Base-by-base conservation (phyloP, 176 grass and related monocot species). In the Melocanna baccifera region DNA sequence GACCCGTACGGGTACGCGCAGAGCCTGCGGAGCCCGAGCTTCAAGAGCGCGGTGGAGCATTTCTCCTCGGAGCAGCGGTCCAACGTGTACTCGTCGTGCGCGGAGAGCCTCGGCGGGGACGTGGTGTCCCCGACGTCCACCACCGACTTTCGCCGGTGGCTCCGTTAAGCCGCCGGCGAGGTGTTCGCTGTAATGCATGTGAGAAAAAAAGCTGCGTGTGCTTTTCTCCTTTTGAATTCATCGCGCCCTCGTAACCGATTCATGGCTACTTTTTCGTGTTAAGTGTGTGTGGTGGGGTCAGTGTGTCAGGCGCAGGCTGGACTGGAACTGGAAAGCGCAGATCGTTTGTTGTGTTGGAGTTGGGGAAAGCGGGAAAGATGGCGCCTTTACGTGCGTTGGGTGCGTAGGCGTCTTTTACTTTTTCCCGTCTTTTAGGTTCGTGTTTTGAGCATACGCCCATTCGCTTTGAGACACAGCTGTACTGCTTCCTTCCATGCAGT, bases 11-110 rank as follows among this genome's bases (percentile, higher is more conserved):
- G 73, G 41, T 88, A 90, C 75, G 90, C 95, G 69, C 80, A 88
- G 82, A 90, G 45, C 77, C 83, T 98, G 56, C 86, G 96, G 12
- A 95, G 93, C 82, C 96, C 96, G 16, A 98, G 96, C 86, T 95
- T 98, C 75, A 98, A 98, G 89, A 95, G 93, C 81, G 93, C 90
- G 23, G 83, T 89, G 52, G 96, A 91, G 19, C 72, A 89, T 37
- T 93, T 91, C 85, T 90, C 90, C 11, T 87, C 89, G 3, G 96
- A 98, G 81, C 89, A 88, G 80, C 76, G 93, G 20, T 98, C 96
- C 3, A 98, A 87, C 34, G 83, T 95, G 73, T 98, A 93, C 12
- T 98, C 91, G 4, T 96, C 87, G 28, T 95, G 93, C 58, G 92
- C 92, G 1, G 96, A 95, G 39, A 98, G 96, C 83, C 11, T 98